Conservation (phyloP, 192 early-diverging fungal species). For the Backusella westeae region DNA sequence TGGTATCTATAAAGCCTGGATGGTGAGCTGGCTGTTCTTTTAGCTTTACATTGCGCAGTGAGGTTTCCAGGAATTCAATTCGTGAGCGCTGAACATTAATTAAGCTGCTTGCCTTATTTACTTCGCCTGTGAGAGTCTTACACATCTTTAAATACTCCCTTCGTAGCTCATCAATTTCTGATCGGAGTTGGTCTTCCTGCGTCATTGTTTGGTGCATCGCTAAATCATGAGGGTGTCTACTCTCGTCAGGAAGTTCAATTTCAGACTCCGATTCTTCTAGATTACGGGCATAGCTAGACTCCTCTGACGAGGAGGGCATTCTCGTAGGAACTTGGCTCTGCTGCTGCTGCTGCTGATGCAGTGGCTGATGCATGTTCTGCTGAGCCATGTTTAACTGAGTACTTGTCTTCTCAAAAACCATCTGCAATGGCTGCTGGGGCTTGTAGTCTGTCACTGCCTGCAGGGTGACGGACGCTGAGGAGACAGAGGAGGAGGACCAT, state of each 20-base stretch:
- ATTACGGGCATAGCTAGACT: not conserved
- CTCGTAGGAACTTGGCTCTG: not conserved
- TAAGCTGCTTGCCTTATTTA: slow-evolving; percentile 9
- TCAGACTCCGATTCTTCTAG: slow-evolving; percentile 8
- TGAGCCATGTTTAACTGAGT: not conserved
- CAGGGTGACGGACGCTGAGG: not conserved
- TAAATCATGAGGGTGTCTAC: slow-evolving; percentile 13
- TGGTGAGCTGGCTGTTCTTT: not conserved
- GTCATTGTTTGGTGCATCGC: slow-evolving; percentile 7
- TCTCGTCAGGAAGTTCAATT: not conserved
- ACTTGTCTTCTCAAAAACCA: not conserved
- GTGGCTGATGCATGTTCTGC: not conserved
- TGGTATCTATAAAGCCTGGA: slow-evolving; percentile 6
- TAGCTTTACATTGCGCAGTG: slow-evolving; percentile 2
- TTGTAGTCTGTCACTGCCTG: not conserved
- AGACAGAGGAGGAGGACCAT: slow-evolving; percentile 6
- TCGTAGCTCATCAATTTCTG: not conserved
- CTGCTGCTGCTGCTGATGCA: not conserved
- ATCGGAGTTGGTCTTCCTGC: slow-evolving; percentile 17
- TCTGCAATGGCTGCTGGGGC: slow-evolving; percentile 7
- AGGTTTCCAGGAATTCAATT: slow-evolving; percentile 10
- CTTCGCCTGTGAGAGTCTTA: slow-evolving; percentile 1
- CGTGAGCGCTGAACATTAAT: slow-evolving; percentile 3
- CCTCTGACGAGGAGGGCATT: not conserved
- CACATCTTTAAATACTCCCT: slow-evolving; percentile 9